Evolutionary conservation across 139 green algal genomes (phyloP), one percentile per base, ranked within the genome.

Genomic region (Chlorella sp.): DNA sequence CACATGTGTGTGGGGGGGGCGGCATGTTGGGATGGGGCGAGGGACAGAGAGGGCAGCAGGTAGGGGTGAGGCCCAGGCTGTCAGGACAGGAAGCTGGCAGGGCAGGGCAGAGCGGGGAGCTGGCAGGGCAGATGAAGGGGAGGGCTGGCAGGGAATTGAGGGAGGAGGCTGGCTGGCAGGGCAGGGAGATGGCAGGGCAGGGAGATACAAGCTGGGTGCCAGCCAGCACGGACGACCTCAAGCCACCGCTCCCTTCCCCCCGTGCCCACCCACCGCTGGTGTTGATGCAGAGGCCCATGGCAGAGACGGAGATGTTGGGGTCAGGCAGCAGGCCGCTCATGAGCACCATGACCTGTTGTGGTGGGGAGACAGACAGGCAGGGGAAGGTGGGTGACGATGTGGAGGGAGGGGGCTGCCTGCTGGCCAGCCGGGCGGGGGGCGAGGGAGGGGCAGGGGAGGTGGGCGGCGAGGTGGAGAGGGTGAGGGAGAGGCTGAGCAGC

Each of bases 271-370:
- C 32, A 89, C 86, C 86, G 76, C 40, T 76, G 0, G 78, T 85
- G 21, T 90, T 83, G 36, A 90, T 90, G 9, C 32, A 36, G 3
- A 90, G 37, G 3, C 88, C 88, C 88, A 88, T 91, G 0, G 66
- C 57, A 22, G 88, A 77, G 28, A 88, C 83, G 3, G 64, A 64
- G 16, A 91, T 26, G 1, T 84, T 36, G 19, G 88, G 88, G 26
- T 91, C 64, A 11, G 88, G 71, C 88, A 91, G 83, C 81, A 81
- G 37, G 7, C 88, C 88, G 32, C 36, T 53, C 68, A 91, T 83
- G 16, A 91, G 39, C 40, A 91, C 66, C 88, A 91, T 88, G 37
- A 88, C 64, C 83, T 88, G 83, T 66, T 81, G 2, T 26, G 64
- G 2, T 7, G 64, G 22, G 64, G 64, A 73, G 3, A 73, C 2